A percentile compares a stretch with the other conserved stretches of the same genome.
Conservation (phyloP, 345 rosid genomes). For the Citrus cavaleriei region DNA sequence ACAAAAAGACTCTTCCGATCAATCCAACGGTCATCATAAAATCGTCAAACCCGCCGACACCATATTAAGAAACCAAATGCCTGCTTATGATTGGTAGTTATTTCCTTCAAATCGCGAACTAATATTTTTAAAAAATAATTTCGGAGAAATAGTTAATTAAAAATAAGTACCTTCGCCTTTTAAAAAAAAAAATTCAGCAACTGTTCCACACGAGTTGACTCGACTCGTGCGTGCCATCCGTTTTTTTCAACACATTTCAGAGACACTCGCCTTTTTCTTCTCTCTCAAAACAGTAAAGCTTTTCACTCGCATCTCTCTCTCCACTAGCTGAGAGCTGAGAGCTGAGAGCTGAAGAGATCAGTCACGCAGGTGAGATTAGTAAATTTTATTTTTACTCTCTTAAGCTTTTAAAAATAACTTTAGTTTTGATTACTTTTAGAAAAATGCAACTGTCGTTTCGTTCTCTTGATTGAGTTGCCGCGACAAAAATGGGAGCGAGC, state of each 20-base stretch:
- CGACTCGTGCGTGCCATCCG: constrained; percentile 18
- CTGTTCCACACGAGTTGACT: constrained; percentile 3
- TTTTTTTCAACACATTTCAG: background rate
- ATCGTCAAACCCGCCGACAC: background rate
- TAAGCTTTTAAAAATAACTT: background rate
- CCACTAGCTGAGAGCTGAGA: background rate
- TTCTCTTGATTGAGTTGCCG: background rate
- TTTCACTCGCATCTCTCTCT: background rate
- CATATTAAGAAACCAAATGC: background rate
- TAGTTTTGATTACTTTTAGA: background rate
- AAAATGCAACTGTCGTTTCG: background rate
- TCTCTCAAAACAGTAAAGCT: background rate
- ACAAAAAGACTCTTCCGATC: background rate
- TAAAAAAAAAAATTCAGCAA: background rate
- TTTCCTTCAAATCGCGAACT: too few relatives aligned
- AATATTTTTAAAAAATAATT: too few relatives aligned
- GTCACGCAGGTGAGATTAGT: background rate
- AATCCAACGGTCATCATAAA: background rate
- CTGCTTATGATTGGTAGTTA: background rate
- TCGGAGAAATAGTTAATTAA: background rate
- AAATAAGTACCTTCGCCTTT: background rate
- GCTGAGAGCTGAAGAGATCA: background rate
- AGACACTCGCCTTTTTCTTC: constrained; percentile 1
- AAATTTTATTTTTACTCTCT: background rate
- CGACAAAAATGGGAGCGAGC: too few relatives aligned